Conservation (phyloP, 1,139 yeast species). For the Pichia sp. region DNA sequence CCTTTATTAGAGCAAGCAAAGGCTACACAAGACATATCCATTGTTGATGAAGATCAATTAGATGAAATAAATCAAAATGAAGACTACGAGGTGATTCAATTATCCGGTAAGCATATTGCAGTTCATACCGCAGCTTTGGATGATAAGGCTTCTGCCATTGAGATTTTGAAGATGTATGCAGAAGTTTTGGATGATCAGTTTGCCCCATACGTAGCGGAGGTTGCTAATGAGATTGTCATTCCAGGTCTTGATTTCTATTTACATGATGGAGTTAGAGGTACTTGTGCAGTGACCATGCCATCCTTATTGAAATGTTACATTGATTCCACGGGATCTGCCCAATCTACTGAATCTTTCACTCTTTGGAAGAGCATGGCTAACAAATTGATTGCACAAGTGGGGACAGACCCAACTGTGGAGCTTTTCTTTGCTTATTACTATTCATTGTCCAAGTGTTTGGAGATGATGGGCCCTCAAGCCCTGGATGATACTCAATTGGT, state of each 20-base stretch:
- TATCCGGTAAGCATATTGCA: slow-evolving; percentile 90
- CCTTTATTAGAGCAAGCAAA: slow-evolving; percentile 79
- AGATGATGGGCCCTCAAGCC: slow-evolving; percentile 56
- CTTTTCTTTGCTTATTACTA: slow-evolving; percentile 71
- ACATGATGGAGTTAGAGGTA: slow-evolving; percentile 90
- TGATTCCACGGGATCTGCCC: slow-evolving; percentile 48
- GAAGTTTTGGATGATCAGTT: slow-evolving; percentile 77
- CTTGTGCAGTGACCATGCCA: slow-evolving; percentile 82
- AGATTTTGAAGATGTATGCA: slow-evolving; percentile 80
- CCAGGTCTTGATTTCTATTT: slow-evolving; percentile 88
- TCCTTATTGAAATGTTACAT: slow-evolving; percentile 63
- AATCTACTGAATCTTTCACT: slow-evolving; percentile 50
- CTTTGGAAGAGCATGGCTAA: slow-evolving; percentile 70
- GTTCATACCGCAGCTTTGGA: slow-evolving; percentile 89
- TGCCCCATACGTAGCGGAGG: slow-evolving; percentile 74
- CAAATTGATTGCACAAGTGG: slow-evolving; percentile 61
- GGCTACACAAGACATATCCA: slow-evolving; percentile 81
- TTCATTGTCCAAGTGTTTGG: slow-evolving; percentile 62
- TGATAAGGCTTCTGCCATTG: slow-evolving; percentile 90
- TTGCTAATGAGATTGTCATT: slow-evolving; percentile 69
- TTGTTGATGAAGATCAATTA: slow-evolving; percentile 83
- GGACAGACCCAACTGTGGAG: slow-evolving; percentile 79
- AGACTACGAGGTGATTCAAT: slow-evolving; percentile 91
- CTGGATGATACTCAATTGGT: slow-evolving; percentile 53
- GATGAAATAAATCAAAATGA: slow-evolving; percentile 79